Evolutionary conservation across 257 asterid genomes (phyloP).

Genomic region (Leptodermis oblonga): DNA sequence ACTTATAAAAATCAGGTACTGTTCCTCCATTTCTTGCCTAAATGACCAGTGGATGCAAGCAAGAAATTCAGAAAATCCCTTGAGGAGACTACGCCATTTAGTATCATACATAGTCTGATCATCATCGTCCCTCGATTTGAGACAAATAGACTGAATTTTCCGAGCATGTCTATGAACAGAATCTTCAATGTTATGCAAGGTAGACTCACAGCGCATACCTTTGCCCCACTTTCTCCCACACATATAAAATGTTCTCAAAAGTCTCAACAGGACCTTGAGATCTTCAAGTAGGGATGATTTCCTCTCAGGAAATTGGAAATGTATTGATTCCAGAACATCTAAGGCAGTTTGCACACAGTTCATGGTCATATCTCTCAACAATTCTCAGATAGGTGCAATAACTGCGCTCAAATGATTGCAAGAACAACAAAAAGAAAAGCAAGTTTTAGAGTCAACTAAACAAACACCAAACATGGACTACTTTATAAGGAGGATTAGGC

Average conservation of each 20-base stretch:
- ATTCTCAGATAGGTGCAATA: background rate
- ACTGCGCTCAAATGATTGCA: no score
- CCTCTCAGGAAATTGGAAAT: background rate
- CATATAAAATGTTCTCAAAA: background rate
- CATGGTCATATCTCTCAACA: background rate
- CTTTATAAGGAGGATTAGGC: no score
- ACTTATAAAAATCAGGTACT: background rate
- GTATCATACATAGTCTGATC: background rate
- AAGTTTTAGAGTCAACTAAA: no score
- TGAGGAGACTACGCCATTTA: background rate
- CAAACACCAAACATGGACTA: no score
- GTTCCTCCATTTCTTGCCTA: background rate
- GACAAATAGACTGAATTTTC: background rate
- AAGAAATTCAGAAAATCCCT: background rate
- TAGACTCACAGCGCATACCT: background rate
- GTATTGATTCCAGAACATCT: background rate
- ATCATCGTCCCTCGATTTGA: background rate
- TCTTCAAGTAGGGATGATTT: background rate
- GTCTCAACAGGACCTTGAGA: background rate
- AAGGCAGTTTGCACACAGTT: background rate
- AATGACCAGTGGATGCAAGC: background rate
- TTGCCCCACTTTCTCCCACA: conserved; percentile 1
- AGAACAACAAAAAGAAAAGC: no score
- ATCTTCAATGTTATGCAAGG: background rate
- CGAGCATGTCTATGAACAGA: background rate